Evolutionary conservation across 2,329 filamentous ascomycete genomes (phyloP).

Genomic region (Aschersonia sp.): DNA sequence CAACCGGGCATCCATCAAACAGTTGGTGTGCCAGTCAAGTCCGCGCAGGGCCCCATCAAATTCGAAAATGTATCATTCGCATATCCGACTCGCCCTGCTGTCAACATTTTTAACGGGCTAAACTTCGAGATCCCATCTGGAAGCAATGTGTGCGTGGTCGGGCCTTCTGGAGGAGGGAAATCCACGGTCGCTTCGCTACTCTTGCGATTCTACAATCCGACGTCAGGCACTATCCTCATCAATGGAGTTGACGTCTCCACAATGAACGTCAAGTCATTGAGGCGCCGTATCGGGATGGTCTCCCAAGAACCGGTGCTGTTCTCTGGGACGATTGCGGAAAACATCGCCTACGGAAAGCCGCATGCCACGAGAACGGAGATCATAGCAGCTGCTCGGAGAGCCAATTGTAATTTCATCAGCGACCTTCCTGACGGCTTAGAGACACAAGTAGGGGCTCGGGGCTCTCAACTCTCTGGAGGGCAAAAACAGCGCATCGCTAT

Average conservation of each 20-base stretch:
- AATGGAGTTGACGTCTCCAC: conserved; percentile 68
- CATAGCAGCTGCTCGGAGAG: conserved; percentile 71
- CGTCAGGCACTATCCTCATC: conserved; percentile 62
- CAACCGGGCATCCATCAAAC: conserved; percentile 79
- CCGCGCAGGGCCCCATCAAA: conserved; percentile 75
- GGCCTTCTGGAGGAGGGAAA: conserved; percentile 90
- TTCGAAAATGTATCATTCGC: conserved; percentile 79
- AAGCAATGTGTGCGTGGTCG: conserved; percentile 90
- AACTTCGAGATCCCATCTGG: conserved; percentile 86
- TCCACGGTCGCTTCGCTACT: conserved; percentile 88
- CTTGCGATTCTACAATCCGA: conserved; percentile 81
- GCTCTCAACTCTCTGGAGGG: conserved; percentile 85
- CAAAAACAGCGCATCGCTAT: conserved; percentile 98
- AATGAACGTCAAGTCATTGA: conserved; percentile 88
- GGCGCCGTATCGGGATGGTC: conserved; percentile 86
- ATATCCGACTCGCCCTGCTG: conserved; percentile 86
- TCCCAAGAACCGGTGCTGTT: conserved; percentile 91
- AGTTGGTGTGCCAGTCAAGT: conserved; percentile 61
- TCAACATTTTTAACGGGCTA: conserved; percentile 78
- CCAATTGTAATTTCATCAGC: conserved; percentile 92
- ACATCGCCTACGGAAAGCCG: conserved; percentile 84
- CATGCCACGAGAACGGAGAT: conserved; percentile 67
- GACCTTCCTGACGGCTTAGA: conserved; percentile 94
- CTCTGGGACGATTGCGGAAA: conserved; percentile 71
- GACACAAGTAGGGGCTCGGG: conserved; percentile 81